Percentiles rank a stretch among this genome's conserved stretches.
Evolutionary conservation across 495 filamentous ascomycete genomes (phyloP).

Genomic region (Penicillium alfredii): DNA sequence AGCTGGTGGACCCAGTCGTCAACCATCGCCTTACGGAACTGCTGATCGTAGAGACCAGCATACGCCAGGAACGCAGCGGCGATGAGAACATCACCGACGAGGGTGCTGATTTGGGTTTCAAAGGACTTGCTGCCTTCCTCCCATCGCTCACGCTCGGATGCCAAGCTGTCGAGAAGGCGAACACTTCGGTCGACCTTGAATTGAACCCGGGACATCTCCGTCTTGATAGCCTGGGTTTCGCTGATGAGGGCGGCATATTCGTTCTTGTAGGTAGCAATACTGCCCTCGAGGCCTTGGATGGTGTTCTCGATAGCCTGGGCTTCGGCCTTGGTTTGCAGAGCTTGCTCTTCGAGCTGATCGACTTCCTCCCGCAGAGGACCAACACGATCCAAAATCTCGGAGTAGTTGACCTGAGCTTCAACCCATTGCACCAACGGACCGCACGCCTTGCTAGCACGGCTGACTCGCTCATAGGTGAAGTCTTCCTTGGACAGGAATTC

Average conservation of each 20-base stretch:
- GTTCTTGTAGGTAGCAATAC: constrained; percentile 92
- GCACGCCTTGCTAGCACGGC: constrained; percentile 92
- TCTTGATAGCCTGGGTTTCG: constrained; percentile 94
- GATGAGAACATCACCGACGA: constrained; percentile 91
- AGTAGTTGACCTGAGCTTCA: constrained; percentile 93
- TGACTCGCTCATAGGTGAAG: constrained; percentile 93
- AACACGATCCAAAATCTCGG: constrained; percentile 91
- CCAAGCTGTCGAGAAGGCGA: constrained; percentile 85
- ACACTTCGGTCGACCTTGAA: constrained; percentile 98
- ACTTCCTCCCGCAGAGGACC: constrained; percentile 93
- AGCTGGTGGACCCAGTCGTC: constrained; percentile 96
- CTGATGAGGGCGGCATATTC: constrained; percentile 96
- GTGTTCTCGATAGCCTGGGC: constrained; percentile 87
- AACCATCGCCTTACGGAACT: constrained; percentile 93
- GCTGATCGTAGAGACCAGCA: constrained; percentile 94
- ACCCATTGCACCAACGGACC: constrained; percentile 98
- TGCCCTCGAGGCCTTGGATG: constrained; percentile 75
- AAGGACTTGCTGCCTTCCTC: constrained; percentile 97
- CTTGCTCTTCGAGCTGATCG: constrained; percentile 74
- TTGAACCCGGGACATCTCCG: constrained; percentile 91
- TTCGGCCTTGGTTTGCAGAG: constrained; percentile 87
- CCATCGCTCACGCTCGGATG: constrained; percentile 88
- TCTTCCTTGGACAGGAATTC: constrained; percentile 88
- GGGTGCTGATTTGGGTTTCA: constrained; percentile 92
- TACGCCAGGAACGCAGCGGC: constrained; percentile 98